A percentile compares a stretch with the other conserved stretches of the same genome.
Conservation (phyloP, 2,329 filamentous ascomycete genomes). For the Diaporthe sp. region DNA sequence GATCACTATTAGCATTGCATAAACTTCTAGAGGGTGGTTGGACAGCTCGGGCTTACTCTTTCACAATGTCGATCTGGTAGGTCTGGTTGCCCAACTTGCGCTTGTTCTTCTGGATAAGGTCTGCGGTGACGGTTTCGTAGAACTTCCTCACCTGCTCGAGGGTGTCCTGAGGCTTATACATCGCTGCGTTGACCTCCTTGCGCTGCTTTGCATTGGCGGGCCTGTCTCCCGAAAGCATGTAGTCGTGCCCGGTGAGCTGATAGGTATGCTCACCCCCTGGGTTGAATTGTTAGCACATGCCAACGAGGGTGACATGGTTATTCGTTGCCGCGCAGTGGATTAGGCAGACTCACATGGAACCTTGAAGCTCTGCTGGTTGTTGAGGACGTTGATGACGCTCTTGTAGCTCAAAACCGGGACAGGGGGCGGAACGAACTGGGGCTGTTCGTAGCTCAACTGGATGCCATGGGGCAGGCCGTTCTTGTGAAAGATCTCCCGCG, state of each 20-base stretch:
- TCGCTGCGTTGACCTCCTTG: not conserved
- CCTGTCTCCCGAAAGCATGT: conserved; percentile 5
- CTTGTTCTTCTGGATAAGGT: not conserved
- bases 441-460: not conserved
- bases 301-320: rapidly evolving
- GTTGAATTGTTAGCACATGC: not conserved
- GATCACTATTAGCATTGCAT: not conserved
- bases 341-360: not conserved
- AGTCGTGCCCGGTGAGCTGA: not conserved
- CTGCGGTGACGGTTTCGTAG: not conserved
- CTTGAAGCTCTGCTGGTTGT: not conserved
- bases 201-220: conserved; percentile 12
- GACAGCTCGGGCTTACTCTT: not conserved
- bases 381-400: not conserved
- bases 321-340: rapidly evolving
- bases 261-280: not conserved
- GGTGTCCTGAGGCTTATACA: not conserved
- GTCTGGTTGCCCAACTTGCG: not conserved
- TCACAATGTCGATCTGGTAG: conserved; percentile 5
- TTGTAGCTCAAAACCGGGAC: not conserved
- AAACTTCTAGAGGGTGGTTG: not conserved
- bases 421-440: not conserved
- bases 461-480: not conserved
- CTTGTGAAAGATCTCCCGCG: not conserved
- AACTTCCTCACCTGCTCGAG: not conserved